Evolutionary conservation across 2,329 filamentous ascomycete genomes (phyloP).

Genomic region (Aureobasidium sp.): DNA sequence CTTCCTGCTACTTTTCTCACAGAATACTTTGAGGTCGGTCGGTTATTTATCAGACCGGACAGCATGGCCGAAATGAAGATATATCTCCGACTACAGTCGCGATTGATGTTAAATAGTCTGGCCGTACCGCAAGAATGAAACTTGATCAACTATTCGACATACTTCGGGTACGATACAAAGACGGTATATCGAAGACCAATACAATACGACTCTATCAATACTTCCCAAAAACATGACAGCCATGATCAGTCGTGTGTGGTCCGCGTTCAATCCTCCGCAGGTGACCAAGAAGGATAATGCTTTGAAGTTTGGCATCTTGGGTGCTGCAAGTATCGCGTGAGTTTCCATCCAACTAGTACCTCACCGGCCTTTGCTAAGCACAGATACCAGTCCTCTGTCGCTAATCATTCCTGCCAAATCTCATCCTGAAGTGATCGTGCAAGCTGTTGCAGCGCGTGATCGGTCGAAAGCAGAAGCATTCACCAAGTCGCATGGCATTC

Average conservation of each 20-base stretch:
- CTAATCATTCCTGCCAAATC: neutral
- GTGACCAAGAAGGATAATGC: neutral
- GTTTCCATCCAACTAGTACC: too few species aligned
- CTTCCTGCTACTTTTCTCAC: neutral
- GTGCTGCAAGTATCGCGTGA: neutral
- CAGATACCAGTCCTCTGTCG: neutral
- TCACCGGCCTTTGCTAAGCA: neutral
- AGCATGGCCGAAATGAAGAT: neutral
- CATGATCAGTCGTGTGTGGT: neutral
- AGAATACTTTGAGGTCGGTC: neutral
- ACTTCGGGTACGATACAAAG: too few species aligned
- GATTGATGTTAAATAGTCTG: neutral
- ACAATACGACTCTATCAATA: neutral
- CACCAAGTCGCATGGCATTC: neutral
- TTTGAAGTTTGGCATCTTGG: neutral
- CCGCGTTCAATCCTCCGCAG: neutral
- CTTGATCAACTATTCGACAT: neutral
- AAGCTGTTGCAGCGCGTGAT: conserved; percentile 4
- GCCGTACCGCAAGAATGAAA: neutral
- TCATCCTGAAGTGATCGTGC: conserved; percentile 2
- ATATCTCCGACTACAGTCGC: neutral
- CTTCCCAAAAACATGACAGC: neutral
- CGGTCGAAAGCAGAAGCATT: neutral
- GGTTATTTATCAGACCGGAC: neutral
- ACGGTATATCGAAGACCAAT: neutral